These are phyloP conservation scores for Paramecium bursaria DNA, from an alignment of 73 alveolate genomes.

Conservation along the genomic window DNA sequence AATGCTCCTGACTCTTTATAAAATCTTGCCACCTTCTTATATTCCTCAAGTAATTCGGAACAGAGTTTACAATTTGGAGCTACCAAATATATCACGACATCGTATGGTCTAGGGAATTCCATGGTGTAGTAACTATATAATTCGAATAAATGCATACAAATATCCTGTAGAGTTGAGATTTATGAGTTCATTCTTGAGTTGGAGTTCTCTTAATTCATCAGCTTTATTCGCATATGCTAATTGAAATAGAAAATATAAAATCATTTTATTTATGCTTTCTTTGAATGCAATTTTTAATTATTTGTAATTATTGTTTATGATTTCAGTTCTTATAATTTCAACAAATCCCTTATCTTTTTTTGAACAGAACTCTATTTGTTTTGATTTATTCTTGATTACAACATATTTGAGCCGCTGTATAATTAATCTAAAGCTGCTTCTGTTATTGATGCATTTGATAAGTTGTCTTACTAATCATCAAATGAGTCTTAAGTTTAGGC, in stretches of 20 bases:
- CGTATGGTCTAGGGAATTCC: conserved; percentile 71
- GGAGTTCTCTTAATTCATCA: conserved; percentile 46
- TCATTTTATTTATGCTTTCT: background rate
- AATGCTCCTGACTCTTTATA: conserved; percentile 56
- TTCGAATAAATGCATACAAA: background rate
- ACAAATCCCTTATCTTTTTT: conserved; percentile 15
- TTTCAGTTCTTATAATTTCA: conserved; percentile 32
- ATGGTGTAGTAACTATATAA: conserved; percentile 49
- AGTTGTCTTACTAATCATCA: conserved; percentile 40
- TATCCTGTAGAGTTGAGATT: conserved; percentile 66
- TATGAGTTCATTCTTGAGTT: conserved; percentile 59
- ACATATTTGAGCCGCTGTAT: conserved; percentile 21
- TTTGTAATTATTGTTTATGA: conserved; percentile 25
- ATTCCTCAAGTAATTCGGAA: conserved; percentile 8
- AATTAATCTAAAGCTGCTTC: conserved; percentile 40
- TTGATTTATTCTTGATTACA: background rate
- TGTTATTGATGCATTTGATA: conserved; percentile 47
- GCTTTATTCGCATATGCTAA: conserved; percentile 19
- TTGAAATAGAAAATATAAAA: background rate
- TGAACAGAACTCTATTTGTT: background rate
- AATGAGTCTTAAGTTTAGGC: background rate
- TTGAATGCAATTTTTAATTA: conserved; percentile 25
- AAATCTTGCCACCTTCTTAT: conserved; percentile 28
- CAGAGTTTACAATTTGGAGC: conserved; percentile 67
- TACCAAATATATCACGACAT: conserved; percentile 61